Evolutionary conservation across 352 stramenopile species (phyloP).

Genomic region (Globisporangium cederbergense): DNA sequence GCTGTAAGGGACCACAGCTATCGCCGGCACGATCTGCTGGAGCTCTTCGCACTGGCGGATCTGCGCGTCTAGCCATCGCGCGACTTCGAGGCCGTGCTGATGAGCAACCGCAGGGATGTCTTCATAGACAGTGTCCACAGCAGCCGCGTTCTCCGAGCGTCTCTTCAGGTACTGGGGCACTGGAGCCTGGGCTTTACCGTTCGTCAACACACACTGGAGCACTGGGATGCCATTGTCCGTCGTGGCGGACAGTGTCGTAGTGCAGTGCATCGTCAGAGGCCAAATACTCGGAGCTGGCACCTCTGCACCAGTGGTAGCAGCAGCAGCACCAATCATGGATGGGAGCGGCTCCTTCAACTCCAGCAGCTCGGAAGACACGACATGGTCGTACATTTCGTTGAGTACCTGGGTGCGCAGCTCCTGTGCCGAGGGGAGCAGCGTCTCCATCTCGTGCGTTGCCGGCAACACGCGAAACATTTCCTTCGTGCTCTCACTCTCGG

Average conservation of each 20-base stretch:
- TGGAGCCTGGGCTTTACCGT: constrained; percentile 31
- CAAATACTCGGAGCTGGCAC: constrained; percentile 9
- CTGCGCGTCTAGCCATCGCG: constrained; percentile 40
- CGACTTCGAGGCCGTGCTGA: constrained; percentile 54
- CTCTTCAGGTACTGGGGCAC: constrained; percentile 29
- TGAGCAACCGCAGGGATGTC: constrained; percentile 18
- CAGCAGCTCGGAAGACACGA: constrained; percentile 31
- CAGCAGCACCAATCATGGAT: neutral
- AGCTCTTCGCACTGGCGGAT: constrained; percentile 26
- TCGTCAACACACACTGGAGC: constrained; percentile 38
- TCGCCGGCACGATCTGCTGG: constrained; percentile 32
- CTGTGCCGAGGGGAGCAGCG: constrained; percentile 26
- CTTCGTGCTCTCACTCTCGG: constrained; percentile 46
- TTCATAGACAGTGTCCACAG: neutral
- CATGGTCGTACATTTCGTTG: constrained; percentile 31
- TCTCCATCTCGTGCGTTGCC: constrained; percentile 11
- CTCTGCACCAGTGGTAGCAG: neutral
- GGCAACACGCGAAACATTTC: constrained; percentile 37
- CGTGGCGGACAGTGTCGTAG: constrained; percentile 2
- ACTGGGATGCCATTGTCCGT: constrained; percentile 7
- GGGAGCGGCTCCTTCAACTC: constrained; percentile 37
- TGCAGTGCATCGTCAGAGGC: constrained; percentile 41
- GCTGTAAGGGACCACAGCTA: constrained; percentile 44
- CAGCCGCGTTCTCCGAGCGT: constrained; percentile 17
- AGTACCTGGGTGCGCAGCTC: constrained; percentile 43